phyloP scores from a whole-genome alignment of 306 rosid species.

The Oxytropis ochrocephala region DNA sequence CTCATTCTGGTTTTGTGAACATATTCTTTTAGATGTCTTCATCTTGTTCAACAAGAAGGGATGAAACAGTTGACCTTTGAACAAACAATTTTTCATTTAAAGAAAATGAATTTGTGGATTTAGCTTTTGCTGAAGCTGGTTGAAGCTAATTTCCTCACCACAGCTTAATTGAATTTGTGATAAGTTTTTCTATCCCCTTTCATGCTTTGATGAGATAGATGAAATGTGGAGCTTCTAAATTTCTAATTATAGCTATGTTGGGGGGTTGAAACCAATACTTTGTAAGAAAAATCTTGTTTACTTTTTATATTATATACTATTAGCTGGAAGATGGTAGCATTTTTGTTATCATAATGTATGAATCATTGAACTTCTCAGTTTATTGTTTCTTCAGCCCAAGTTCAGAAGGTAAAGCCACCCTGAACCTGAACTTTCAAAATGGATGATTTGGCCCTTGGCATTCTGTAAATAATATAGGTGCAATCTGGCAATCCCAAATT shows the following conservation, averaged over 20 bases:
- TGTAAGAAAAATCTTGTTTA: conserved; percentile 25
- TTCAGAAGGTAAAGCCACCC: neutral
- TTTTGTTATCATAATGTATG: conserved; percentile 21
- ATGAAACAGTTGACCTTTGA: conserved; percentile 26
- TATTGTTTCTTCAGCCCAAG: conserved; percentile 14
- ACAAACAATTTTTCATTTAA: conserved; percentile 35
- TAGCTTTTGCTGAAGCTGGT: conserved; percentile 33
- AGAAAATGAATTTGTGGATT: conserved; percentile 34
- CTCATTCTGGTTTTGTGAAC: conserved; percentile 26
- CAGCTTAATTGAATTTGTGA: conserved; percentile 29
- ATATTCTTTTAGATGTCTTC: conserved; percentile 34
- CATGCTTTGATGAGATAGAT: conserved; percentile 33
- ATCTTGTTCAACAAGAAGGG: conserved; percentile 39
- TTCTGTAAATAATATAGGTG: conserved; percentile 11
- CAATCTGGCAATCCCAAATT: conserved; percentile 1
- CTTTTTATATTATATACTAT: conserved; percentile 17
- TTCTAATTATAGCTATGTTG: conserved; percentile 37
- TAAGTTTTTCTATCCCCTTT: conserved; percentile 27
- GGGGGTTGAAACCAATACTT: conserved; percentile 41
- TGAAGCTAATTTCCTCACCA: conserved; percentile 22
- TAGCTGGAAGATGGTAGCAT: conserved; percentile 24
- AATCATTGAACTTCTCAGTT: conserved; percentile 11
- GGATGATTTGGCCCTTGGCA: neutral
- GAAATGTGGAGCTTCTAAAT: conserved; percentile 32
- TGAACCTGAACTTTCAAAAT: conserved; percentile 17